These are phyloP conservation scores for Plasmodium cynomolgi DNA, from an alignment of 169 alveolate genomes.

Conservation along the genomic window DNA sequence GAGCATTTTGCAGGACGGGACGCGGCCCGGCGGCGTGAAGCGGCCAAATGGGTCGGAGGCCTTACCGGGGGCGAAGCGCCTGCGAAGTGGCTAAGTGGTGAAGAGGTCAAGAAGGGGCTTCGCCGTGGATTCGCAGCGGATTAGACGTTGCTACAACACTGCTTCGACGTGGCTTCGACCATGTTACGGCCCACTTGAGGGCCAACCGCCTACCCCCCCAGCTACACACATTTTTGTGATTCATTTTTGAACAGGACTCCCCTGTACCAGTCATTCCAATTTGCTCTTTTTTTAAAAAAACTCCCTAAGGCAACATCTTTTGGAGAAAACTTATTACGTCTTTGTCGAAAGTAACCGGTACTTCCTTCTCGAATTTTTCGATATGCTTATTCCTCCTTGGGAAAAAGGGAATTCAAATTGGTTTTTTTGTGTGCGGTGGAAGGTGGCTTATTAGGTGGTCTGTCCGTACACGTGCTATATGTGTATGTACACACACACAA, in stretches of 20 bases:
- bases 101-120: neutral
- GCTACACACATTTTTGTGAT: neutral
- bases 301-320: conserved; percentile 32
- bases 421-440: neutral
- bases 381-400: conserved; percentile 43
- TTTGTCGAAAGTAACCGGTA: conserved; percentile 1
- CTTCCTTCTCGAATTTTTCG: conserved; percentile 68
- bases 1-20: neutral
- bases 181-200: neutral
- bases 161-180: neutral
- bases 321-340: conserved; percentile 27
- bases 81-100: neutral
- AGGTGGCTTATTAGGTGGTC: neutral
- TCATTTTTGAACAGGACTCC: neutral
- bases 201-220: neutral
- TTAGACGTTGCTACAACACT: too few species aligned
- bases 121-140: too few species aligned
- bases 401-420: neutral
- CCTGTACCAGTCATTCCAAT: neutral
- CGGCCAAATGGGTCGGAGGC: neutral
- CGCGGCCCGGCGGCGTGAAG: neutral
- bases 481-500: neutral
- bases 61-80: neutral
- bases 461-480: neutral
- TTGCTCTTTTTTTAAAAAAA: neutral